phyloP scores from a whole-genome alignment of 2,329 filamentous ascomycete species.

The Epichloe sylvatica region DNA sequence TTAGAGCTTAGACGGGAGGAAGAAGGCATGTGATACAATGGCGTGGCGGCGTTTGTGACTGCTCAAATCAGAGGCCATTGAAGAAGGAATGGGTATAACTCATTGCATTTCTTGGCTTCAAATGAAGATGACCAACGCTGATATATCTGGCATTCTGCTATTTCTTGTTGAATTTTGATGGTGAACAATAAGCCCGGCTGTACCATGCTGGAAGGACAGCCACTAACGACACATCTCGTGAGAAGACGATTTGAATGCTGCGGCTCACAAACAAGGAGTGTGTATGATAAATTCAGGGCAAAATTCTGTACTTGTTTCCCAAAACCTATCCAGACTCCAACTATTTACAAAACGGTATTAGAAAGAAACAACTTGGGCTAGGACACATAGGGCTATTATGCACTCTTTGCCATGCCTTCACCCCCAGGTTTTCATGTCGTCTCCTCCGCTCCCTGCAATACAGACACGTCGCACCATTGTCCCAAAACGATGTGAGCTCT shows the following conservation, averaged over 20 bases:
- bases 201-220: too few relatives aligned
- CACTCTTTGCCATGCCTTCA: too few relatives aligned
- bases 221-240: too few relatives aligned
- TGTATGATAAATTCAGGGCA: neutral
- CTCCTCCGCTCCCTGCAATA: conserved; percentile 20
- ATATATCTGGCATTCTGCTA: too few relatives aligned
- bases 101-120: neutral
- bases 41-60: neutral
- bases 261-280: too few relatives aligned
- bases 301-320: conserved; percentile 4
- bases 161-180: too few relatives aligned
- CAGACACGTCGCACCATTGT: too few relatives aligned
- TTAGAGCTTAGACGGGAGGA: neutral
- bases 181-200: too few relatives aligned
- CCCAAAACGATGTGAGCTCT: too few relatives aligned
- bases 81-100: neutral
- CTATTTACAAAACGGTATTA: conserved; percentile 8
- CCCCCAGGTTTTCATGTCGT: neutral
- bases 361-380: neutral
- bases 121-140: too few relatives aligned
- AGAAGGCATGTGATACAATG: neutral
- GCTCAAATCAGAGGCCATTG: neutral
- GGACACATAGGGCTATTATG: neutral
- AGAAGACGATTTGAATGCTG: too few relatives aligned
- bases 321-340: conserved; percentile 10